Evolutionary conservation across 331 rosid species (phyloP).

Genomic region (Prunus yedoensis): DNA sequence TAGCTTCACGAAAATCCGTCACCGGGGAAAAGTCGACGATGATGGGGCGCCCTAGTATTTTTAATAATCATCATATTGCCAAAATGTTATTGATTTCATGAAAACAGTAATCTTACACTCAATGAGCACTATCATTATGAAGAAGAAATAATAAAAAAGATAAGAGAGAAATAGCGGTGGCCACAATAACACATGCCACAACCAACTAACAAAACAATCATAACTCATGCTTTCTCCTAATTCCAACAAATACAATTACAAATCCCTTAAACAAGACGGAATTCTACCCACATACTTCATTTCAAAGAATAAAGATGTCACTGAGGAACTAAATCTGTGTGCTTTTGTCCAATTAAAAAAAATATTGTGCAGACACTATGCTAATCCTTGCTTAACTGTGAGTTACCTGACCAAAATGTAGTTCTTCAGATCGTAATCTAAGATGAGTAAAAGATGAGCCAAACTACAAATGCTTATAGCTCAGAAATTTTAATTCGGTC

Average conservation of each 20-base stretch:
- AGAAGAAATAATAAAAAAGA: not conserved
- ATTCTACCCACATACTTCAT: not conserved
- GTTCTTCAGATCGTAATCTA: conserved; percentile 34
- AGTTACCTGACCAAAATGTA: conserved; percentile 29
- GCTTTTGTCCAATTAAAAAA: not conserved
- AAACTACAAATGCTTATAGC: conserved; percentile 20
- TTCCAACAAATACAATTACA: not conserved
- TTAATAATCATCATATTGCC: conserved; percentile 8
- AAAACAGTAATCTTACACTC: not conserved
- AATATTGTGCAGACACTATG: not conserved
- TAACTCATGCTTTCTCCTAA: not conserved
- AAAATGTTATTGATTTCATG: conserved; percentile 13
- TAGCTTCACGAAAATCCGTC: conserved; percentile 96
- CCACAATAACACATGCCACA: not conserved
- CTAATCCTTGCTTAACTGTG: conserved; percentile 21
- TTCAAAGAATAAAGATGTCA: not conserved
- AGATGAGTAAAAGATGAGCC: conserved; percentile 28
- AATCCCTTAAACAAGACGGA: not conserved
- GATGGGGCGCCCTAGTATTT: conserved; percentile 75
- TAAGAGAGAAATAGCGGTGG: not conserved
- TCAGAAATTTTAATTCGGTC: conserved; percentile 17
- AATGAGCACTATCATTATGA: not conserved
- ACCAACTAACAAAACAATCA: not conserved
- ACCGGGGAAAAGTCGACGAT: conserved; percentile 94
- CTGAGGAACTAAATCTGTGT: not conserved